These are phyloP conservation scores for Symbiodinium natans DNA, from an alignment of 73 alveolate species.

Conservation along the genomic window DNA sequence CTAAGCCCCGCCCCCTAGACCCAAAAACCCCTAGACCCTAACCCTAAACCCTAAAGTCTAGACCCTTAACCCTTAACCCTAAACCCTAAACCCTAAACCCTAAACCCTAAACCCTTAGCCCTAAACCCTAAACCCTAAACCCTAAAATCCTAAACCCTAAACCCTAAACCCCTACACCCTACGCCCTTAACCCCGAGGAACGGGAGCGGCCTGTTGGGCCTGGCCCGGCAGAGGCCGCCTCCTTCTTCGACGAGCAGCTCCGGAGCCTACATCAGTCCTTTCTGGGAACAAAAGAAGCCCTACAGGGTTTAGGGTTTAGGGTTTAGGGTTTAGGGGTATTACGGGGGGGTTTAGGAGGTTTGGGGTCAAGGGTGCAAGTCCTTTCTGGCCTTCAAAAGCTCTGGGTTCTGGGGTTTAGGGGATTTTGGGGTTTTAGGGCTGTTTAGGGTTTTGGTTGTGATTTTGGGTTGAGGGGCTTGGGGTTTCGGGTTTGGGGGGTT, in stretches of 20 bases:
- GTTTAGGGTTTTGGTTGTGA: background rate
- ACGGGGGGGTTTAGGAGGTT: background rate
- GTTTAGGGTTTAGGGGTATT: background rate
- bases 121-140: too few species aligned
- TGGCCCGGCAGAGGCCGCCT: background rate
- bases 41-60: too few species aligned
- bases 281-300: background rate
- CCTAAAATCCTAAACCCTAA: too few species aligned
- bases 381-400: too few species aligned
- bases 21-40: background rate
- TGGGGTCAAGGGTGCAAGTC: background rate
- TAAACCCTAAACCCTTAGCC: too few species aligned
- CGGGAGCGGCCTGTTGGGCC: background rate
- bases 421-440: background rate
- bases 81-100: background rate
- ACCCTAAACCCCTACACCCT: too few species aligned
- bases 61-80: background rate
- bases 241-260: background rate
- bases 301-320: background rate
- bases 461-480: background rate
- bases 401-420: background rate
- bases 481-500: background rate
- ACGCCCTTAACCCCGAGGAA: too few species aligned
- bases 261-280: background rate
- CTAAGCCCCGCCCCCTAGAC: background rate